These are phyloP conservation scores for Candida ovalis DNA, from an alignment of 805 yeast species.

Conservation along the genomic window DNA sequence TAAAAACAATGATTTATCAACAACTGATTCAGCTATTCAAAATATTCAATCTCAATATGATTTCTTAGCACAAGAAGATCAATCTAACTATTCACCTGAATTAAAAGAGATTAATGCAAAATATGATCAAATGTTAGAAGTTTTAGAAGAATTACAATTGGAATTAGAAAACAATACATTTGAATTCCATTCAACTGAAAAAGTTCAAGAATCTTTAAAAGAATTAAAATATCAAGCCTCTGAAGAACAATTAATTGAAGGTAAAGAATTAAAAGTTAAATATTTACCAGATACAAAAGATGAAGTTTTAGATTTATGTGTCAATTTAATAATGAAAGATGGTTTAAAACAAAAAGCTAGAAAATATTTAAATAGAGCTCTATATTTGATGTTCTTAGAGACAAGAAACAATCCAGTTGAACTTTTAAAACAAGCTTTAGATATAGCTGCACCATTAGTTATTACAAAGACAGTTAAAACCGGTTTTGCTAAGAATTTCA, in stretches of 20 bases:
- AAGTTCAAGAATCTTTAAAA: slow-evolving; percentile 16
- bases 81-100: slow-evolving; percentile 17
- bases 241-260: slow-evolving; percentile 39
- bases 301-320: slow-evolving; percentile 71
- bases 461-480: slow-evolving; percentile 72
- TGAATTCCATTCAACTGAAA: slow-evolving; percentile 20
- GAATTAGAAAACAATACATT: slow-evolving; percentile 26
- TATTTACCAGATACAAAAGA: slow-evolving; percentile 63
- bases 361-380: slow-evolving; percentile 66
- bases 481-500: slow-evolving; percentile 78
- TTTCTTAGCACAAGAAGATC: slow-evolving; percentile 21
- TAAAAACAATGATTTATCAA: not conserved
- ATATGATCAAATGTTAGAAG: slow-evolving; percentile 28
- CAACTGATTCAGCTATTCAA: not conserved
- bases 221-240: slow-evolving; percentile 54
- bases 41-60: not conserved
- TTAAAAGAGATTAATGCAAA: slow-evolving; percentile 23
- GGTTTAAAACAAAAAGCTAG: slow-evolving; percentile 85
- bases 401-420: slow-evolving; percentile 77
- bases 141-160: slow-evolving; percentile 27
- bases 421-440: slow-evolving; percentile 69
- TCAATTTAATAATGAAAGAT: slow-evolving; percentile 86
- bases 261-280: slow-evolving; percentile 35
- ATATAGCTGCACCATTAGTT: slow-evolving; percentile 80
- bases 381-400: slow-evolving; percentile 72